phyloP scores from a whole-genome alignment of 2,329 filamentous ascomycete species.

The Alternaria novae-zelandiae region DNA sequence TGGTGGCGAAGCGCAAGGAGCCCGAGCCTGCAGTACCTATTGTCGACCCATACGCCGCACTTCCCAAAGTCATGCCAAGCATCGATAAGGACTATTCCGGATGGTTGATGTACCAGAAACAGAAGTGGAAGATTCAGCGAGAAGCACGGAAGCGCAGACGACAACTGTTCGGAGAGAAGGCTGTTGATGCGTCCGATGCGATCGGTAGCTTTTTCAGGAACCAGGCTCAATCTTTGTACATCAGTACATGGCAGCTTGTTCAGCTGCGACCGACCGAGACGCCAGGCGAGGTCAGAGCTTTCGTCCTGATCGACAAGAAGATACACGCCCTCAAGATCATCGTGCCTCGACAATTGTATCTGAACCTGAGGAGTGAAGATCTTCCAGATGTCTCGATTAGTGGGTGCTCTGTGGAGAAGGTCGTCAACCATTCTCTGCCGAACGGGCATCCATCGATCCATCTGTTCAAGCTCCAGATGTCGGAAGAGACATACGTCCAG shows the following conservation, averaged over 20 bases:
- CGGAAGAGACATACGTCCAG: constrained; percentile 84
- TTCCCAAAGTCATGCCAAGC: constrained; percentile 83
- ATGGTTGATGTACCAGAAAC: constrained; percentile 93
- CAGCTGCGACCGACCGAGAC: constrained; percentile 83
- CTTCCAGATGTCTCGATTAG: constrained; percentile 87
- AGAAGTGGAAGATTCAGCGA: constrained; percentile 98
- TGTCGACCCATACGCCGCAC: constrained; percentile 78
- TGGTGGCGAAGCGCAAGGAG: constrained; percentile 58
- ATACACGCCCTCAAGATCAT: constrained; percentile 87
- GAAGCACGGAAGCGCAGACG: constrained; percentile 83
- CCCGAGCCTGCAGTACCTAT: constrained; percentile 58
- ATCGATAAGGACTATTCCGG: constrained; percentile 85
- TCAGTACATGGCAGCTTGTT: constrained; percentile 92
- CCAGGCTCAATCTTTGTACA: constrained; percentile 87
- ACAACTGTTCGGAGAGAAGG: constrained; percentile 90
- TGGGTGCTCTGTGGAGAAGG: constrained; percentile 88
- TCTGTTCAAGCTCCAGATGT: constrained; percentile 90
- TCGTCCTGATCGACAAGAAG: constrained; percentile 91
- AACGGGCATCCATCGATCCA: constrained; percentile 95
- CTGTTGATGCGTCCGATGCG: constrained; percentile 64
- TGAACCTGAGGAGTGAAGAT: constrained; percentile 88
- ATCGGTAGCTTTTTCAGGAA: constrained; percentile 82
- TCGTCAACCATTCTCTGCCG: constrained; percentile 88
- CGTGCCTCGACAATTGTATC: constrained; percentile 85
- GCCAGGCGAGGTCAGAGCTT: constrained; percentile 85